Evolutionary conservation across 495 filamentous ascomycete species (phyloP).

Genomic region (Daldinia loculata): DNA sequence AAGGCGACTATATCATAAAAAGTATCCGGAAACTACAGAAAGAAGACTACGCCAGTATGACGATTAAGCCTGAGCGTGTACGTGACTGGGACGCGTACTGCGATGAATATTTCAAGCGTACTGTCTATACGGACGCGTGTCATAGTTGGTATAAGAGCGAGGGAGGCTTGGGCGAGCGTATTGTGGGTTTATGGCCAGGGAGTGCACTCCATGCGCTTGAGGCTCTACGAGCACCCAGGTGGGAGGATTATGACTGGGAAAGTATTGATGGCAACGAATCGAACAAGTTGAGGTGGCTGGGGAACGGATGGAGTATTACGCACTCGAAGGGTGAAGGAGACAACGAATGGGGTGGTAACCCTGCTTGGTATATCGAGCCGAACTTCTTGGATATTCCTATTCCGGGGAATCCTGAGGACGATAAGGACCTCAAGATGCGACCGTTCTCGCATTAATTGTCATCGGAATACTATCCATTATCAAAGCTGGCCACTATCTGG

Average conservation of each 20-base stretch:
- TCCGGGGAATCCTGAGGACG: slow-evolving; percentile 55
- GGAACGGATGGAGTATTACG: slow-evolving; percentile 59
- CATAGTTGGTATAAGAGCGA: slow-evolving; percentile 72
- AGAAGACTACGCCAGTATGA: slow-evolving; percentile 70
- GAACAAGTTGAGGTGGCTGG: slow-evolving; percentile 57
- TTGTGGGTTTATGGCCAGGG: slow-evolving; percentile 55
- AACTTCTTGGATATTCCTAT: slow-evolving; percentile 54
- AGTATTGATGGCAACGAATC: slow-evolving; percentile 24
- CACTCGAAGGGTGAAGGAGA: slow-evolving; percentile 46
- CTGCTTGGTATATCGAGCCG: slow-evolving; percentile 60
- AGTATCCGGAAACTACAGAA: slow-evolving; percentile 72
- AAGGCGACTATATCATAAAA: slow-evolving; percentile 69
- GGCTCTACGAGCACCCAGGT: slow-evolving; percentile 53
- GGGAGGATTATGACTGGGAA: slow-evolving; percentile 58
- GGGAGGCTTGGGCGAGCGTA: slow-evolving; percentile 45
- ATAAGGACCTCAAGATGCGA: slow-evolving; percentile 48
- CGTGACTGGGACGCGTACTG: slow-evolving; percentile 69
- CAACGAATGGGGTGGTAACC: slow-evolving; percentile 48
- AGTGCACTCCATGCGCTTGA: slow-evolving; percentile 56
- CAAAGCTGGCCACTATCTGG: not conserved
- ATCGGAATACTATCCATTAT: not conserved
- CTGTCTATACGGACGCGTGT: slow-evolving; percentile 72
- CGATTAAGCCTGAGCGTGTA: slow-evolving; percentile 61
- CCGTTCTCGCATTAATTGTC: slow-evolving; percentile 59
- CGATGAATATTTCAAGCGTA: slow-evolving; percentile 69